Base-by-base conservation (phyloP, 2,329 filamentous ascomycete species). In the Botryotinia calthae region DNA sequence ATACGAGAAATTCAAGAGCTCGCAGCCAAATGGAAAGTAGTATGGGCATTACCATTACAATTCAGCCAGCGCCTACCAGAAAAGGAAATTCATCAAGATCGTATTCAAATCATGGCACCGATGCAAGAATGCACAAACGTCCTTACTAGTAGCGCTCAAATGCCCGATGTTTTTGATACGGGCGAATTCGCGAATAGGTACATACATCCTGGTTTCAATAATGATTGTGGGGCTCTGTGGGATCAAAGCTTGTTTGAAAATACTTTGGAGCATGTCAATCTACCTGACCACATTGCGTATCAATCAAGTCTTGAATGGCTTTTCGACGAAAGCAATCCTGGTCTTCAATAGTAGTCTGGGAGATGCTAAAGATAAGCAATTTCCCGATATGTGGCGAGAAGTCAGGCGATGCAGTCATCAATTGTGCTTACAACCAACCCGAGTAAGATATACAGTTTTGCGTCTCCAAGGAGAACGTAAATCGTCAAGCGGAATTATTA, bases 291-390 rank as follows among this genome's bases (percentile, higher is more conserved):
- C 25, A 37, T n/a, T 37, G 42, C 44, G 31, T 65, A 65, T 48
- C 63, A 65, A 46, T 65, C 63, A 48, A 65, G 63, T 65, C 63
- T 65, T 10, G 42, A 65, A 22, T 65, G 63, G 63, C 63, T 65
- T 34, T 65, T 65, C 8, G 63, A 65, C 63, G 63, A 65, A 37
- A 48, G 20, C 5, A 25, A 8, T 37, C 20, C 20, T 4, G 44
- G 63, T 37, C 31, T 48, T 4, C 56, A 64, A 3, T 44, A 34
- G 40, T 31, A 34, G 20, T 40, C 31, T 40, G 22, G 22, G 42
- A 48, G 28, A 34, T 46, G 2, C 42, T 4, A 48, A 25, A 22
- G 28, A 46, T 16, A 31, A 12, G 40, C 1, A 28, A 28, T n/a
- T 7, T 4, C n/a, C 40, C 9, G 12, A 63, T 6, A 22, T 18